Percentiles rank a stretch among this genome's conserved stretches.
phyloP scores from a whole-genome alignment of 2,329 filamentous ascomycete species.

The Thelonectria rubi region DNA sequence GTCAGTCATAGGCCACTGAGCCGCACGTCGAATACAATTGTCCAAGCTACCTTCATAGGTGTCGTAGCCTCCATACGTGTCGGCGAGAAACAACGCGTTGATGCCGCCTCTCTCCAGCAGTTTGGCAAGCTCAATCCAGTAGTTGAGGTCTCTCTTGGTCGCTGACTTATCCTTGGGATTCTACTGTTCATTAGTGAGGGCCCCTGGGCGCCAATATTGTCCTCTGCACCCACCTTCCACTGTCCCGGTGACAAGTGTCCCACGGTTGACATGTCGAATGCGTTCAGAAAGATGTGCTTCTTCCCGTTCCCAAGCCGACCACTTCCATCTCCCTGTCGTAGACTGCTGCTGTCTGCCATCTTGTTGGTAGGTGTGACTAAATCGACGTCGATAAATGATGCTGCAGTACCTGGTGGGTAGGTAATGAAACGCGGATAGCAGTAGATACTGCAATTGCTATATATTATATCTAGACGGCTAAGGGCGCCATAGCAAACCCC shows the following conservation, averaged over 20 bases:
- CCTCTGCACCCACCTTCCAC: slow-evolving; percentile 63
- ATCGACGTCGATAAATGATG: no score
- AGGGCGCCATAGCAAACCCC: background rate
- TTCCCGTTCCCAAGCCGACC: slow-evolving; percentile 24
- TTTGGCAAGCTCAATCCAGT: slow-evolving; percentile 72
- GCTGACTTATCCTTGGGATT: slow-evolving; percentile 69
- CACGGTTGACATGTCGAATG: slow-evolving; percentile 72
- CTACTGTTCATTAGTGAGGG: slow-evolving; percentile 42
- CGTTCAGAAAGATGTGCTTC: slow-evolving; percentile 65
- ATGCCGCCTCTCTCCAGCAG: slow-evolving; percentile 69
- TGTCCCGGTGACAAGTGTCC: slow-evolving; percentile 72
- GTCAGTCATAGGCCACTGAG: slow-evolving; percentile 73
- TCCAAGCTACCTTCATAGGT: slow-evolving; percentile 68
- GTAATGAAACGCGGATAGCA: background rate
- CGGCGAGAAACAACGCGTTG: slow-evolving; percentile 72
- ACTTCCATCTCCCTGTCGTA: slow-evolving; percentile 1
- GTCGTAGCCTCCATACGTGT: slow-evolving; percentile 72
- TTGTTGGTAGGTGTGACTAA: background rate
- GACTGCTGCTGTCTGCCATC: slow-evolving; percentile 7
- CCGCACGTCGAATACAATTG: slow-evolving; percentile 67
- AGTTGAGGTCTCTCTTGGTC: slow-evolving; percentile 67
- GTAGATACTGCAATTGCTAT: background rate
- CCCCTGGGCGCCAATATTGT: background rate
- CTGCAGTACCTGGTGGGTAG: background rate
- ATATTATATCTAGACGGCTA: background rate